Evolutionary conservation across 768 basidiomycete species (phyloP).

Genomic region (Boletus tomentosulus): DNA sequence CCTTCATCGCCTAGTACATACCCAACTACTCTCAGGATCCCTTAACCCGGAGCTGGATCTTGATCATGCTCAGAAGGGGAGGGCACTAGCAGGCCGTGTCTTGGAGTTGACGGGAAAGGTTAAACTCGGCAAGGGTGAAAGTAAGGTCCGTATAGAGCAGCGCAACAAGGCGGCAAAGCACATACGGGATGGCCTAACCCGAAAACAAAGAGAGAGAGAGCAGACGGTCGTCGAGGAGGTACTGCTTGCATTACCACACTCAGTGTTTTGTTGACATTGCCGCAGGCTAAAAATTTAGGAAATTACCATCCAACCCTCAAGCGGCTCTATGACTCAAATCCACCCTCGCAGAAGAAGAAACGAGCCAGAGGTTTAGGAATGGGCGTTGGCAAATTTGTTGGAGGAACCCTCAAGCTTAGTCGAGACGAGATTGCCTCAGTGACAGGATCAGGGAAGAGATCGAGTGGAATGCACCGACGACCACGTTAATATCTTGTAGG

Average conservation of each 20-base stretch:
- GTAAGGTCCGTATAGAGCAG: conserved; percentile 53
- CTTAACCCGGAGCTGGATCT: conserved; percentile 57
- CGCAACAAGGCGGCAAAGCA: conserved; percentile 66
- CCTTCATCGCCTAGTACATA: conserved; percentile 77
- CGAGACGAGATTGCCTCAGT: conserved; percentile 51
- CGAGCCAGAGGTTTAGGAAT: conserved; percentile 66
- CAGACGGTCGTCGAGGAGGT: conserved; percentile 67
- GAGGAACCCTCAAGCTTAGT: conserved; percentile 64
- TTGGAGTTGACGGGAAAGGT: conserved; percentile 65
- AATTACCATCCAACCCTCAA: conserved; percentile 83
- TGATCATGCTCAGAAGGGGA: conserved; percentile 63
- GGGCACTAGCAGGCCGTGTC: conserved; percentile 74
- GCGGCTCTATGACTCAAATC: conserved; percentile 50
- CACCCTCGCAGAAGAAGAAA: conserved; percentile 34
- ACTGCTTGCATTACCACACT: conserved; percentile 1
- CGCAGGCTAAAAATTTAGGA: conserved; percentile 75
- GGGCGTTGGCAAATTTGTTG: conserved; percentile 75
- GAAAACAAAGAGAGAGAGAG: conserved; percentile 56
- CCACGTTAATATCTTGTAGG: neutral
- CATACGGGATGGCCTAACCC: conserved; percentile 64
- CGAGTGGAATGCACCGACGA: conserved; percentile 1
- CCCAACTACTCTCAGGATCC: conserved; percentile 72
- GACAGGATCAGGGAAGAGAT: conserved; percentile 19
- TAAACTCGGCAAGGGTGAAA: conserved; percentile 75
- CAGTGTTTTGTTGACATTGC: conserved; percentile 5